Evolutionary conservation across 2,329 filamentous ascomycete species (phyloP).

Genomic region (Exophiala spinifera): DNA sequence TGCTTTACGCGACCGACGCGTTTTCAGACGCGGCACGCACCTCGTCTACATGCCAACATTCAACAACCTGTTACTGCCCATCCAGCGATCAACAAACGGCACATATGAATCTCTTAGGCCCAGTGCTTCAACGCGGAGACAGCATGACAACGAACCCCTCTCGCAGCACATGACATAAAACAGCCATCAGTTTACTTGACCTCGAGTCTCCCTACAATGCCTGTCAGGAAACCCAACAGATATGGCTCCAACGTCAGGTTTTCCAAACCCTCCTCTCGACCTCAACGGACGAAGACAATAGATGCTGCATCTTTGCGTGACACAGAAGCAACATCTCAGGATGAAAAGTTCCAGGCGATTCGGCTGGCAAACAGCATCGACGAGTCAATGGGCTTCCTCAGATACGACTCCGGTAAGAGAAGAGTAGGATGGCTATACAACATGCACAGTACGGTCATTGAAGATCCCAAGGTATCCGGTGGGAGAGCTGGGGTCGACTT

Average conservation of each 20-base stretch:
- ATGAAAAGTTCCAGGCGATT: slow-evolving; percentile 87
- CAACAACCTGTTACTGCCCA: background rate
- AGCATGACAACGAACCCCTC: background rate
- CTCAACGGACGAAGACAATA: slow-evolving; percentile 67
- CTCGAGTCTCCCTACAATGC: slow-evolving; percentile 38
- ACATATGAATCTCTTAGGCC: background rate
- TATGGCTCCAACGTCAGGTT: slow-evolving; percentile 61
- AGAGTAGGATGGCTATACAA: slow-evolving; percentile 93
- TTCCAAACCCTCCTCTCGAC: slow-evolving; percentile 36
- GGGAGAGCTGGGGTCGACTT: slow-evolving; percentile 90
- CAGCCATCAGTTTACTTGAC: background rate
- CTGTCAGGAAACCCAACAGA: slow-evolving; percentile 54
- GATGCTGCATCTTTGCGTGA: slow-evolving; percentile 70
- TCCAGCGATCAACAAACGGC: background rate
- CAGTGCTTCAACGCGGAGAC: too few relatives aligned
- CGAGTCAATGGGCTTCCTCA: slow-evolving; percentile 88
- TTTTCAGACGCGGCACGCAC: background rate
- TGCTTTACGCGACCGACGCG: background rate
- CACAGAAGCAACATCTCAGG: slow-evolving; percentile 81
- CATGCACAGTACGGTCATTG: slow-evolving; percentile 80
- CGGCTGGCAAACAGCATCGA: slow-evolving; percentile 85
- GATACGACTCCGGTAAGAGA: slow-evolving; percentile 84
- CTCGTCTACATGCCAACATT: too few relatives aligned
- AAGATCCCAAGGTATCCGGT: slow-evolving; percentile 78
- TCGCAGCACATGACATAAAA: background rate